Percentiles rank a stretch among this genome's conserved stretches.
phyloP scores from a whole-genome alignment of 2,329 filamentous ascomycete genomes.

The Talaromyces sp. region DNA sequence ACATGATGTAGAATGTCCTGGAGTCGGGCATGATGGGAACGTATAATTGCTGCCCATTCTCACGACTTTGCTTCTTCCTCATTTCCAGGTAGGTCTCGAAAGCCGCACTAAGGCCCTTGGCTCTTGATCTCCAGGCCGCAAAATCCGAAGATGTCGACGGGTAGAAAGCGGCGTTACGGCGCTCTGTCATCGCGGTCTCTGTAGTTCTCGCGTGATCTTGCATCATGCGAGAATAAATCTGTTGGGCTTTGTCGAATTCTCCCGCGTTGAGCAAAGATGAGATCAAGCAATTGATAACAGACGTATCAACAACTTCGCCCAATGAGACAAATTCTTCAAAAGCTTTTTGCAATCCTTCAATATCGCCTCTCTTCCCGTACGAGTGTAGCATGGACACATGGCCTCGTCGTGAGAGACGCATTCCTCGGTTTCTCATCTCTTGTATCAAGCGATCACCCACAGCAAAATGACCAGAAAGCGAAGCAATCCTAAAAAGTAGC shows the following conservation, averaged over 20 bases:
- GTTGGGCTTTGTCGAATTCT: conserved; percentile 70
- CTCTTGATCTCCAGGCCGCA: conserved; percentile 30
- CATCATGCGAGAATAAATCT: conserved; percentile 83
- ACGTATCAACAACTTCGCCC: conserved; percentile 82
- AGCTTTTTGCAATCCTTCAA: conserved; percentile 65
- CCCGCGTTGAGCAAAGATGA: conserved; percentile 68
- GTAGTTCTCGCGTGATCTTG: conserved; percentile 41
- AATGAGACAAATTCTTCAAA: conserved; percentile 79
- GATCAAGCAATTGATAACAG: conserved; percentile 82
- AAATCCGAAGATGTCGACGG: conserved; percentile 32
- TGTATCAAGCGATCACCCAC: conserved; percentile 79
- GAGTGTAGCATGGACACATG: conserved; percentile 79
- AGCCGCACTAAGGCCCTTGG: conserved; percentile 44
- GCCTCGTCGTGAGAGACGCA: conserved; percentile 71
- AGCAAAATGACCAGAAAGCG: conserved; percentile 75
- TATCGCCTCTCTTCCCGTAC: conserved; percentile 69
- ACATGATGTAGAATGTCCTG: conserved; percentile 71
- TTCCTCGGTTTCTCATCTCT: conserved; percentile 68
- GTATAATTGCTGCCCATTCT: conserved; percentile 53
- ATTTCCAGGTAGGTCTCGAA: conserved; percentile 41
- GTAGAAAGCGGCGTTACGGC: conserved; percentile 19
- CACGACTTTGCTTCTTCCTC: neutral
- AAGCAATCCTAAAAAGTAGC: conserved; percentile 81
- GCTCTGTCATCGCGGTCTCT: conserved; percentile 7
- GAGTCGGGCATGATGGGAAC: conserved; percentile 68